These are phyloP conservation scores for Dichomitus squalens DNA, from an alignment of 1,284 basidiomycete genomes.

Conservation along the genomic window DNA sequence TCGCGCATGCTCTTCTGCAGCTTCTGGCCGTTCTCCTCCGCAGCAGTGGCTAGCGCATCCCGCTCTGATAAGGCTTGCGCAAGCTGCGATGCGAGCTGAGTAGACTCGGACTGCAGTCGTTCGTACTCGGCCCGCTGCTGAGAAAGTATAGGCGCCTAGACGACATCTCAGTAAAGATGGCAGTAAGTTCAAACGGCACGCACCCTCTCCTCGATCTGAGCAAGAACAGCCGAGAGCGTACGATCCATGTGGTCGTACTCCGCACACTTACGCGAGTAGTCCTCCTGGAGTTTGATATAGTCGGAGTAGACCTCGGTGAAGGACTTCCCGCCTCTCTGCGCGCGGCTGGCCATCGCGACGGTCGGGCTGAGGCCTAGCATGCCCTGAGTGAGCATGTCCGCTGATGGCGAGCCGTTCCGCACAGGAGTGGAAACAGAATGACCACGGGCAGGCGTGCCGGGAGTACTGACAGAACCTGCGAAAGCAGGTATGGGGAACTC, in stretches of 20 bases:
- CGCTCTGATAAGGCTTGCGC: conserved; percentile 71
- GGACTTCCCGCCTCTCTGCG: conserved; percentile 79
- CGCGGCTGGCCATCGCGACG: conserved; percentile 79
- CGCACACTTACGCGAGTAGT: conserved; percentile 73
- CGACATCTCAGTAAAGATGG: not conserved
- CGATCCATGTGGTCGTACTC: conserved; percentile 85
- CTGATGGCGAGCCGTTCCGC: conserved; percentile 40
- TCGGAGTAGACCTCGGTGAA: conserved; percentile 93
- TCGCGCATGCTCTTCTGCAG: conserved; percentile 66
- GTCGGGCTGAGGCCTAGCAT: conserved; percentile 79
- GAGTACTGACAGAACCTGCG: conserved; percentile 26
- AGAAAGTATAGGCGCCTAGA: conserved; percentile 82
- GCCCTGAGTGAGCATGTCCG: conserved; percentile 46
- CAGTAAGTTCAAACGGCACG: conserved; percentile 29
- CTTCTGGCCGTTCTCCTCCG: conserved; percentile 64
- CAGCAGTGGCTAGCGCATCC: conserved; percentile 52
- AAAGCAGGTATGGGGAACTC: conserved; percentile 63
- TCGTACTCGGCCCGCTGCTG: conserved; percentile 89
- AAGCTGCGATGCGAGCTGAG: conserved; percentile 81
- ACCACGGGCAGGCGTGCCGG: conserved; percentile 40
- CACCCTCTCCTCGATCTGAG: conserved; percentile 89
- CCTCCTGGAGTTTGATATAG: conserved; percentile 83
- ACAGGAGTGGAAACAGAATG: conserved; percentile 44
- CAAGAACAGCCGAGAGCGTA: conserved; percentile 71
- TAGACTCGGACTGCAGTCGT: conserved; percentile 74